Evolutionary conservation across 176 grass and related monocot species (phyloP), one percentile per base, ranked within the genome.

Genomic region (Themeda triandra): DNA sequence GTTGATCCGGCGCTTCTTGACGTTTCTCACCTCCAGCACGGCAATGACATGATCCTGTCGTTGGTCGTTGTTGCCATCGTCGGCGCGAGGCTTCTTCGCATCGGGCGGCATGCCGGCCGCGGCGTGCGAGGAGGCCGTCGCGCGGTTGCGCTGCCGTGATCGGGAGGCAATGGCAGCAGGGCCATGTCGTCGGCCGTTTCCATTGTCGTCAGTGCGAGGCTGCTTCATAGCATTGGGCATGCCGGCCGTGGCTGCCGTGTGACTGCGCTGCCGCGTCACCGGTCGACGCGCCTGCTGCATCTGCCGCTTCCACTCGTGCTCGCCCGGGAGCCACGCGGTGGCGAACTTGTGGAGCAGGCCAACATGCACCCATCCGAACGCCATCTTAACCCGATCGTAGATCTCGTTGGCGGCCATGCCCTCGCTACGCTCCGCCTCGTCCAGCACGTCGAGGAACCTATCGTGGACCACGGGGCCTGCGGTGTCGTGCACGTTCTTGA

Each of bases 381-480:
- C 46, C 1, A 2, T 1, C 21, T 1, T 6, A 4, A 23, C 68
- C 10, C 10, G 2, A 17, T 10, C 11, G 48, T 89, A 85, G 27
- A 84, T 6, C 14, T 21, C 18, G 32, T 28, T n/a, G 39, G 46
- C 35, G 46, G 17, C 4, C n/a, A 71, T 30, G 13, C 2, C 15
- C 5, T 1, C 4, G 53, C 15, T 11, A 0, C 1, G 3, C 24
- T 17, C 0, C 0, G 0, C 24, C 31, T 17, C 0, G 21, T 1
- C 4, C 13, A 88, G 7, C 7, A 36, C 37, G 8, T 3, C 10
- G 14, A 46, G 1, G 36, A 84, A 6, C 10, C 25, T 27, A 0
- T 1, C 1, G 6, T 46, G 11, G 10, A 23, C 21, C 23, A 10
- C 60, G 1, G 0, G 1, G 2, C 37, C 44, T 0, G 6, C 29